Percentiles rank a stretch among this genome's conserved stretches.
These are phyloP conservation scores for Arachnomyces sp. DNA, from an alignment of 2,329 filamentous ascomycete species.

Conservation along the genomic window DNA sequence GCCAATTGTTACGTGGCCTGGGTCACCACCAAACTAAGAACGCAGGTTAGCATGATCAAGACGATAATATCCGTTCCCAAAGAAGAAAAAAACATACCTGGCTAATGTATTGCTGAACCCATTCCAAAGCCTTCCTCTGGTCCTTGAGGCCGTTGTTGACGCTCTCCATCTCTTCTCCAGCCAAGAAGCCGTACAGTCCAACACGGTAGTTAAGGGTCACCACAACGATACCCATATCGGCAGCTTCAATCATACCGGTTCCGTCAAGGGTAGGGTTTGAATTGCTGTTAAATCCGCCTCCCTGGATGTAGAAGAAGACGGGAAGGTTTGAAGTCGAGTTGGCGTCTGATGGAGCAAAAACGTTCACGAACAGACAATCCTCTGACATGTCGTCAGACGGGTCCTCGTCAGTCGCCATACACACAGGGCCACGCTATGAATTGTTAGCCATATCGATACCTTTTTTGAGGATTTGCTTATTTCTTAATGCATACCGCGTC, in stretches of 20 bases:
- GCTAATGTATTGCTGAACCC: slow-evolving; percentile 60
- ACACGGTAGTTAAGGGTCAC: slow-evolving; percentile 73
- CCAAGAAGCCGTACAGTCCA: slow-evolving; percentile 65
- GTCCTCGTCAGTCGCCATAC: slow-evolving; percentile 60
- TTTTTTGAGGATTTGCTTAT: too few species aligned
- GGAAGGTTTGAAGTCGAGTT: slow-evolving; percentile 46
- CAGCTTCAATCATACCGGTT: slow-evolving; percentile 52
- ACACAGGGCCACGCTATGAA: slow-evolving; percentile 41
- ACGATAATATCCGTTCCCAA: not conserved
- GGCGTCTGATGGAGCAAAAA: slow-evolving; percentile 30
- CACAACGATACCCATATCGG: slow-evolving; percentile 55
- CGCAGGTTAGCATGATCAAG: slow-evolving; percentile 1
- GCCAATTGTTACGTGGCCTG: slow-evolving; percentile 59
- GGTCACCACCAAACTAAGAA: slow-evolving; percentile 59
- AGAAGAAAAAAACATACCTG: slow-evolving; percentile 24
- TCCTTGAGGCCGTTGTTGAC: slow-evolving; percentile 65
- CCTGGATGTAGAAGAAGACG: slow-evolving; percentile 57
- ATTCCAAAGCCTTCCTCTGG: slow-evolving; percentile 60
- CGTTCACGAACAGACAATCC: slow-evolving; percentile 37
- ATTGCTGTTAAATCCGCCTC: slow-evolving; percentile 55
- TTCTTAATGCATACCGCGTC: too few species aligned
- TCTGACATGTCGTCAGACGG: slow-evolving; percentile 45
- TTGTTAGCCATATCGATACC: slow-evolving; percentile 11
- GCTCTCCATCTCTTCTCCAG: slow-evolving; percentile 48
- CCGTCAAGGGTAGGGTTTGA: slow-evolving; percentile 56